Conservation (phyloP, 1,284 basidiomycete species). For the Earliella scabrosa region DNA sequence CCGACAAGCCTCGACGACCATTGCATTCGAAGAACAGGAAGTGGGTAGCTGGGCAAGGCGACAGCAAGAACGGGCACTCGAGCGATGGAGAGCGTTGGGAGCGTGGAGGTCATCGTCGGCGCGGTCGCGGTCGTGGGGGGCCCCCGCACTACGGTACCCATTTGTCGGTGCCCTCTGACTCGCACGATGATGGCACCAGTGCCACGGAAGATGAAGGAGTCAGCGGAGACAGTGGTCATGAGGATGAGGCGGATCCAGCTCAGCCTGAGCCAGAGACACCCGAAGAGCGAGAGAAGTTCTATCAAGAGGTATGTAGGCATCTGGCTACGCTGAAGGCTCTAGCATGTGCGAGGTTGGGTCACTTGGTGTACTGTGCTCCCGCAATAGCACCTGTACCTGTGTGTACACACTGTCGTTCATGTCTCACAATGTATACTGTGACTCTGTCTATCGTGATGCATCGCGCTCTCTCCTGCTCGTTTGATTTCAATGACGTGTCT, state of each 20-base stretch:
- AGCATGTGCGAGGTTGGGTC: too few species aligned
- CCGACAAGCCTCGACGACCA: constrained; percentile 11
- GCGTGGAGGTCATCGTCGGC: constrained; percentile 32
- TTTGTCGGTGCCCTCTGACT: constrained; percentile 23
- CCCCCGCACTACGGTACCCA: constrained; percentile 24
- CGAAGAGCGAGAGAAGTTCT: constrained; percentile 68
- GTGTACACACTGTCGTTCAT: too few species aligned
- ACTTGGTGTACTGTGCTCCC: too few species aligned
- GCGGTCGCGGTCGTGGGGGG: constrained; percentile 36
- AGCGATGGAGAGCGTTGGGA: constrained; percentile 61
- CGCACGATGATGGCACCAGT: constrained; percentile 26
- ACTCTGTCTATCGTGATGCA: too few species aligned
- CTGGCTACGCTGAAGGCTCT: constrained; percentile 12
- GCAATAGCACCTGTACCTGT: too few species aligned
- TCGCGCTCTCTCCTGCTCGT: too few species aligned
- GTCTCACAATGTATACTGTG: too few species aligned
- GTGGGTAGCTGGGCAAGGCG: constrained; percentile 33
- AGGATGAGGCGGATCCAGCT: constrained; percentile 27
- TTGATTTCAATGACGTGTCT: too few species aligned
- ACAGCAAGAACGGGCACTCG: constrained; percentile 19
- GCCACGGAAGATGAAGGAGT: constrained; percentile 32
- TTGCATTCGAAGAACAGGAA: constrained; percentile 32
- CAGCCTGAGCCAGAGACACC: constrained; percentile 50
- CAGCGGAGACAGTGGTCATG: constrained; percentile 37
- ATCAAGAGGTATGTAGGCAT: constrained; percentile 59